A percentile compares a stretch with the other conserved stretches of the same genome.
Conservation (phyloP, 2,329 filamentous ascomycete species). For the Rutstroemia sp. region DNA sequence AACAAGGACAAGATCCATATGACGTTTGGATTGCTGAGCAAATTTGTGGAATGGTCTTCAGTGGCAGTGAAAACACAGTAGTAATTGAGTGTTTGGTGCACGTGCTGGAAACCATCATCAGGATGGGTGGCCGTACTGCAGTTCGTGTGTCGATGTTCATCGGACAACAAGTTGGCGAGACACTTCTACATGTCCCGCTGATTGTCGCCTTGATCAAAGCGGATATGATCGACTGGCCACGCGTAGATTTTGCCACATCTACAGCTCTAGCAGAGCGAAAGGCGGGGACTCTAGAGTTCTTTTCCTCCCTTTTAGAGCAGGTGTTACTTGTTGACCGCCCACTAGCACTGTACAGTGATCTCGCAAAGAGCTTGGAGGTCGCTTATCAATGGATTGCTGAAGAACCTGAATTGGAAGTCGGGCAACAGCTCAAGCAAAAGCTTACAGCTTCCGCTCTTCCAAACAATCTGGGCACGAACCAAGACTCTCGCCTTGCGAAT, state of each 20-base stretch:
- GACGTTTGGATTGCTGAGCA: slow-evolving; percentile 52
- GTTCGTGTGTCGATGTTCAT: slow-evolving; percentile 50
- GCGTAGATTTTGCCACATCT: slow-evolving; percentile 64
- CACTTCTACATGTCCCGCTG: slow-evolving; percentile 50
- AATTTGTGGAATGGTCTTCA: slow-evolving; percentile 50
- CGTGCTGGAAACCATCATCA: slow-evolving; percentile 52
- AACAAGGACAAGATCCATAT: slow-evolving; percentile 54
- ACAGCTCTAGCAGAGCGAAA: slow-evolving; percentile 67
- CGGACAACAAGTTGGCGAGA: slow-evolving; percentile 47
- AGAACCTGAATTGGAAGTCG: slow-evolving; percentile 57
- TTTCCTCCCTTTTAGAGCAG: slow-evolving; percentile 73
- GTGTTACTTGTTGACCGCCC: slow-evolving; percentile 73
- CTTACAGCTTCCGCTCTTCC: slow-evolving; percentile 47
- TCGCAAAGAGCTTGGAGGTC: slow-evolving; percentile 72
- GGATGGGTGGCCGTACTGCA: slow-evolving; percentile 46
- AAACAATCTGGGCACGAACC: slow-evolving; percentile 45
- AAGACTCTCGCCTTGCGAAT: slow-evolving; percentile 48
- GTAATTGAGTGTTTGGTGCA: slow-evolving; percentile 56
- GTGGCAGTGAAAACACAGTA: slow-evolving; percentile 42
- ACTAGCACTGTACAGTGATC: slow-evolving; percentile 75
- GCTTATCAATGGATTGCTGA: slow-evolving; percentile 76
- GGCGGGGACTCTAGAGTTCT: slow-evolving; percentile 65
- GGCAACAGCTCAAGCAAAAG: slow-evolving; percentile 64
- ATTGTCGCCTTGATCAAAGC: slow-evolving; percentile 51
- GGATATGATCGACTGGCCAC: slow-evolving; percentile 54